Evolutionary conservation across 768 basidiomycete genomes (phyloP), one percentile per base, ranked within the genome.

Genomic region (Rubroboletus pulcherrimus): DNA sequence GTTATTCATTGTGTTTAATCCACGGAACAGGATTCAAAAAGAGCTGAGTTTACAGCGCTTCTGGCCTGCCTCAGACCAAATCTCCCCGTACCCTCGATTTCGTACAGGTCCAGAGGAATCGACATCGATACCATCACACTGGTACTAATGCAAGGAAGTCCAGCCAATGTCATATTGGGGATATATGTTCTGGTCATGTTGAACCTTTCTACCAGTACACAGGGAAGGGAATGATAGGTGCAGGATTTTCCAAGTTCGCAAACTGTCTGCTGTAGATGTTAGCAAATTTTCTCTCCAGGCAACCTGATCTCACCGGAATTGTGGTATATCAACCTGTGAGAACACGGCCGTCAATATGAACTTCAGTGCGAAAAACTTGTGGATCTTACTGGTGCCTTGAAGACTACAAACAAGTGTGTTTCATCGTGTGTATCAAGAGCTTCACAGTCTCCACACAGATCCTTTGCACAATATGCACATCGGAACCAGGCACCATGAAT

Each of bases 401-500:
- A 88, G 8, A 90, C 89, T 34, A 95, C 76, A 71, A 94, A 98
- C 41, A 92, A 72, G 66, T 96, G 94, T 1, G 82, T 84, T 56
- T 82, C 77, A 62, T 94, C 82, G 65, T 97, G 94, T 43, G 87
- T 87, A 64, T 92, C 92, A 29, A 89, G 73, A 44, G 74, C 78
- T 69, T 94, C 89, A 63, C 94, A 96, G 31, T 79, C 79, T 40
- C 84, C 84, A 72, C 95, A 97, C n/a, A 96, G 74, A 67, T 98
- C 95, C 61, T 82, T 85, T 7, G 80, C 79, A 65, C 94, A 97
- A 66, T 93, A 91, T 5, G 84, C 92, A 65, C 95, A 98, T 61
- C 89, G 82, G 72, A 86, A 89, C 95, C 95, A 98, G 61, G 84
- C 82, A 15, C 95, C 95, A n/a, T 77, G 73, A 51, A 97, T 95